Percentiles rank a stretch among this genome's conserved stretches.
Conservation (phyloP, 2,329 filamentous ascomycete genomes). For the Teratosphaeriaceae sp. region DNA sequence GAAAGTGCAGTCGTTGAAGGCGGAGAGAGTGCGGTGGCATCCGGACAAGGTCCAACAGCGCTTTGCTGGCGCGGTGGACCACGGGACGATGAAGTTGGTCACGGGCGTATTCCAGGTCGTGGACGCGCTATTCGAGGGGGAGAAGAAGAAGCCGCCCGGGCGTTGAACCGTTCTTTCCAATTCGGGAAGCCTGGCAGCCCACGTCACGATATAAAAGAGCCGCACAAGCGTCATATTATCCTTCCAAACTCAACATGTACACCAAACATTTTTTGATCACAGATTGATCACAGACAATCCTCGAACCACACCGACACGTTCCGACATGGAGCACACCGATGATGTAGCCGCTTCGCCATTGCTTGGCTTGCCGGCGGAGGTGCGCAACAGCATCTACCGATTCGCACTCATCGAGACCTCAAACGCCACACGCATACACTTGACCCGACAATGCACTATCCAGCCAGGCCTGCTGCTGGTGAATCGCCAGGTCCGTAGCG, state of each 20-base stretch:
- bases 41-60: slow-evolving; percentile 95
- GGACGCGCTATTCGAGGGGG: slow-evolving; percentile 45
- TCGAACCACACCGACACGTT: too few species aligned
- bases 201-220: too few species aligned
- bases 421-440: not conserved
- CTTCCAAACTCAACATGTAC: too few species aligned
- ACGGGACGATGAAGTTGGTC: slow-evolving; percentile 66
- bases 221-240: too few species aligned
- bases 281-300: not conserved
- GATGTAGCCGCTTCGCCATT: not conserved
- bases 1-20: slow-evolving; percentile 56
- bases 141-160: slow-evolving; percentile 12
- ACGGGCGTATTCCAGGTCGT: slow-evolving; percentile 90
- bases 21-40: slow-evolving; percentile 90
- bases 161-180: not conserved
- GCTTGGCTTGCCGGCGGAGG: not conserved
- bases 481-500: not conserved
- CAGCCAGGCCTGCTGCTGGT: not conserved
- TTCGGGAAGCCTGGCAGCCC: too few species aligned
- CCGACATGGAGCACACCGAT: not conserved
- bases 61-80: slow-evolving; percentile 66
- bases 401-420: not conserved
- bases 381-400: slow-evolving; percentile 1
- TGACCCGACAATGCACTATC: not conserved
- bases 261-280: too few species aligned